A percentile compares a stretch with the other conserved stretches of the same genome.
phyloP scores from a whole-genome alignment of 2,329 filamentous ascomycete species.

The Lasiodiplodia sp. region DNA sequence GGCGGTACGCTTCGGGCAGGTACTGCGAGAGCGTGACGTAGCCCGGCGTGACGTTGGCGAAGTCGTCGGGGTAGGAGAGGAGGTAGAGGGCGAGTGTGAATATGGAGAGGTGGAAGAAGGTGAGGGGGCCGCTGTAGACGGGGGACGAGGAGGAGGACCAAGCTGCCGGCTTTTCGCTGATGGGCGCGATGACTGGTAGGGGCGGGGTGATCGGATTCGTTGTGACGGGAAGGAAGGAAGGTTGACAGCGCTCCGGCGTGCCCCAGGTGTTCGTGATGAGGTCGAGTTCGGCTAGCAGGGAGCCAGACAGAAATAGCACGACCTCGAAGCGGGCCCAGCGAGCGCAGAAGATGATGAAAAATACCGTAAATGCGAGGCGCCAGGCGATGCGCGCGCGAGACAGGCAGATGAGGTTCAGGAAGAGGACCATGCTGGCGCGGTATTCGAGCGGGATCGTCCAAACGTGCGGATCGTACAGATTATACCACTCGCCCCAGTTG shows the following conservation, averaged over 20 bases:
- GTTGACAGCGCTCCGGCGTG: not conserved
- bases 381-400: conserved; percentile 31
- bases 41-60: conserved; percentile 56
- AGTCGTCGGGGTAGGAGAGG: conserved; percentile 56
- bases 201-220: not conserved
- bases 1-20: conserved; percentile 48
- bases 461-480: conserved; percentile 42
- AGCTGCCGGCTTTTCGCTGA: conserved; percentile 12
- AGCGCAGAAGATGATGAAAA: conserved; percentile 35
- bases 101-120: conserved; percentile 46
- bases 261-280: conserved; percentile 35
- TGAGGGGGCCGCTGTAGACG: conserved; percentile 40
- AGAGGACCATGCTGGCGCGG: conserved; percentile 39
- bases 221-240: not conserved
- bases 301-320: conserved; percentile 45
- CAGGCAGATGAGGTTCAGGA: conserved; percentile 34
- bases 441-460: conserved; percentile 51
- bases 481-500: conserved; percentile 26
- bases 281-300: conserved; percentile 48
- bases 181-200: not conserved
- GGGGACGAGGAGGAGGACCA: conserved; percentile 5
- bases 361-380: conserved; percentile 31
- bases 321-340: conserved; percentile 35
- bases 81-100: conserved; percentile 63
- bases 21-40: conserved; percentile 58